Evolutionary conservation across 305 asterid genomes (phyloP).

Genomic region (Fraxinus sp.): DNA sequence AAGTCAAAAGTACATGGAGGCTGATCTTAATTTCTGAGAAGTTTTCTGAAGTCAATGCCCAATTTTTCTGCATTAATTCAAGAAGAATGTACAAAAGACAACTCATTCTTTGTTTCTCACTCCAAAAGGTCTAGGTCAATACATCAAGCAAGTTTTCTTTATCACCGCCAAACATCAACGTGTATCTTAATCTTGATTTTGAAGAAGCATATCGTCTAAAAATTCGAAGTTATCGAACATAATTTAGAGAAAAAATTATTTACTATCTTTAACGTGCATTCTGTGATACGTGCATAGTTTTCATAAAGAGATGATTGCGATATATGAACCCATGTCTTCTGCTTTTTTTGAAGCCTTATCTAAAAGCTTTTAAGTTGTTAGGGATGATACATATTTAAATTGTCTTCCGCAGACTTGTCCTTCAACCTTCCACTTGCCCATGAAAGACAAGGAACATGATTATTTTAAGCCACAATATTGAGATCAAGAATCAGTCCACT

Average conservation of each 20-base stretch:
- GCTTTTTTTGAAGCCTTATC: background rate
- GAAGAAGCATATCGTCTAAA: background rate
- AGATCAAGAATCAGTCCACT: background rate
- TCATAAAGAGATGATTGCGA: background rate
- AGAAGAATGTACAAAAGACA: background rate
- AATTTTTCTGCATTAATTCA: background rate
- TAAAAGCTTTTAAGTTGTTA: background rate
- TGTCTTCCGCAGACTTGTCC: background rate
- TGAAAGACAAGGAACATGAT: background rate
- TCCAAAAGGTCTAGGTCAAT: background rate
- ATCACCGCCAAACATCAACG: background rate
- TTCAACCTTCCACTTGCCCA: slow-evolving; percentile 6
- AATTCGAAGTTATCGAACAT: background rate
- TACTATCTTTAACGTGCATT: background rate
- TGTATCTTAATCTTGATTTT: background rate
- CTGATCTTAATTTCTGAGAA: background rate
- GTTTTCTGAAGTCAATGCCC: background rate
- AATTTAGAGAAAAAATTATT: background rate
- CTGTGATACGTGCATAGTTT: background rate
- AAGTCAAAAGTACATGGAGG: background rate
- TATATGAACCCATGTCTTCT: background rate
- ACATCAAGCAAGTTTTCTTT: background rate
- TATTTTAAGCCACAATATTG: background rate
- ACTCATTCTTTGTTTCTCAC: background rate
- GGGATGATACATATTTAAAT: background rate